These are phyloP conservation scores for Penicillium paneum DNA, from an alignment of 2,329 filamentous ascomycete genomes.

Conservation along the genomic window DNA sequence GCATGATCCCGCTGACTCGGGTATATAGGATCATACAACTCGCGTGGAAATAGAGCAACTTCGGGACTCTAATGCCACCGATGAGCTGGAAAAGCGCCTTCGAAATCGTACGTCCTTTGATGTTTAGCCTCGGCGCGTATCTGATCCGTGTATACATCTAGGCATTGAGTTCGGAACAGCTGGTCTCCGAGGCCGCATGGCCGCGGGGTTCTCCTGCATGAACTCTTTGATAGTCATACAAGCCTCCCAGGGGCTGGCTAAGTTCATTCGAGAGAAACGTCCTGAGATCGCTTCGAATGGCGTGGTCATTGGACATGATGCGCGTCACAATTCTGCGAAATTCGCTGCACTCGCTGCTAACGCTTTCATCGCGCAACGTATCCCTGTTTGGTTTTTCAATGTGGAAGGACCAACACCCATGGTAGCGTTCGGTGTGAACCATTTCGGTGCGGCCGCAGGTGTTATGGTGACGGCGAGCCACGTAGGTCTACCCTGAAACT, in stretches of 20 bases:
- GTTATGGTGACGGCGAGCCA: constrained; percentile 66
- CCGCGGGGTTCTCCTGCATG: constrained; percentile 62
- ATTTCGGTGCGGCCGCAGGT: constrained; percentile 55
- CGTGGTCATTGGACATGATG: constrained; percentile 62
- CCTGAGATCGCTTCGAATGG: constrained; percentile 44
- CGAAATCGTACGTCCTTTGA: constrained; percentile 42
- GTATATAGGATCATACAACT: constrained; percentile 48
- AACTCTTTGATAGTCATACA: constrained; percentile 60
- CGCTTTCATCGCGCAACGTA: constrained; percentile 56
- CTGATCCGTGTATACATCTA: constrained; percentile 18
- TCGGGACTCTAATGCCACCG: constrained; percentile 43
- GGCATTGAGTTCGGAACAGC: constrained; percentile 62
- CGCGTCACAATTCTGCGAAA: constrained; percentile 59
- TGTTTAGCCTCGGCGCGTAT: not conserved
- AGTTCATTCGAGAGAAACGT: constrained; percentile 52
- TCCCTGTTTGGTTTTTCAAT: constrained; percentile 60
- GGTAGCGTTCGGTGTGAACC: constrained; percentile 59
- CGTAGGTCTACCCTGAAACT: constrained; percentile 28
- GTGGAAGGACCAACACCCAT: constrained; percentile 57
- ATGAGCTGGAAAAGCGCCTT: constrained; percentile 54
- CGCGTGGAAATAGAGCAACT: constrained; percentile 54
- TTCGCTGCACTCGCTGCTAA: constrained; percentile 61
- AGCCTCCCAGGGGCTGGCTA: constrained; percentile 63
- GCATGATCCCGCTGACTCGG: constrained; percentile 17
- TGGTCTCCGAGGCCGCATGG: constrained; percentile 62